These are phyloP conservation scores for Hawksworthiomyces lignivorus DNA, from an alignment of 2,329 filamentous ascomycete species.

Conservation along the genomic window DNA sequence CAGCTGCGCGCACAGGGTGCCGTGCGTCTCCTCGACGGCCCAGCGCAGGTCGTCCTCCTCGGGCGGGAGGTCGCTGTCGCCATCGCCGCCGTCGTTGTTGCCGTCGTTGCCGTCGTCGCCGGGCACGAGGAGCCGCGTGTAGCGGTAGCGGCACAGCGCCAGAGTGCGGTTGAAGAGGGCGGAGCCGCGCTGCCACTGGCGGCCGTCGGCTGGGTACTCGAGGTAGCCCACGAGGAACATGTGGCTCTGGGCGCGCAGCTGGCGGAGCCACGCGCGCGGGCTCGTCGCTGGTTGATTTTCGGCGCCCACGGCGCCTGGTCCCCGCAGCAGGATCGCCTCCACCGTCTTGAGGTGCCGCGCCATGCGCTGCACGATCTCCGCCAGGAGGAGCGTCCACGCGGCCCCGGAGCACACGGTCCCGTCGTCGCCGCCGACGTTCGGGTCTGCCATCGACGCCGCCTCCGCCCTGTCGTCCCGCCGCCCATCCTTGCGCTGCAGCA, in stretches of 20 bases:
- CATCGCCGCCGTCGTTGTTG: too few species aligned
- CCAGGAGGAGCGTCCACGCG: conserved; percentile 35
- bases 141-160: conserved; percentile 33
- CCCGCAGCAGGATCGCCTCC: conserved; percentile 18
- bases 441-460: not conserved
- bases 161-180: conserved; percentile 28
- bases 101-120: conserved; percentile 12
- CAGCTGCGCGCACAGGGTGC: conserved; percentile 32
- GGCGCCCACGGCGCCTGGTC: conserved; percentile 10
- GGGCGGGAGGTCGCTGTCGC: conserved; percentile 20
- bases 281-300: conserved; percentile 21
- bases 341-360: conserved; percentile 26
- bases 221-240: conserved; percentile 36
- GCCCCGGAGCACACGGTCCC: conserved; percentile 30
- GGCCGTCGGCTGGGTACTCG: conserved; percentile 30
- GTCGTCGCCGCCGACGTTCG: conserved; percentile 19
- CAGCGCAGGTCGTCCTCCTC: conserved; percentile 30
- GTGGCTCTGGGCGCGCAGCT: conserved; percentile 31
- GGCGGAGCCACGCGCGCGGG: conserved; percentile 23
- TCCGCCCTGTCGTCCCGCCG: conserved; percentile 3
- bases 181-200: conserved; percentile 25
- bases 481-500: conserved; percentile 17
- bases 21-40: conserved; percentile 33
- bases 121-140: conserved; percentile 28
- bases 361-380: conserved; percentile 34